phyloP scores from a whole-genome alignment of 2,329 filamentous ascomycete species.

The Aphanoascus verrucosus region DNA sequence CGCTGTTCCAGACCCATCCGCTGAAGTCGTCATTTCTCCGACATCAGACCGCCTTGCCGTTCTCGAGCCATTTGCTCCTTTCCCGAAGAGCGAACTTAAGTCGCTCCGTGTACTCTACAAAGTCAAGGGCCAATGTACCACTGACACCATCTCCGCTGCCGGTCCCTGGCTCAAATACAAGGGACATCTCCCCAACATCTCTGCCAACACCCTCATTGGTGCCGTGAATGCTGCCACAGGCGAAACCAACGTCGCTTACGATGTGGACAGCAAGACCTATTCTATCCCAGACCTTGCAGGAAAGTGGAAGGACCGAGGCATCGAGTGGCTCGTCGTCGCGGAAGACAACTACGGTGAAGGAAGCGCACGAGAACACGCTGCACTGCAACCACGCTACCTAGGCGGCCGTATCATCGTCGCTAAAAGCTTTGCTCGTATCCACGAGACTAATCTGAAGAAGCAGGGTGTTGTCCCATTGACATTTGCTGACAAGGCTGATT shows the following conservation, averaged over 20 bases:
- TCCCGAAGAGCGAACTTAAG: slow-evolving; percentile 63
- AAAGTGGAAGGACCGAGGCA: slow-evolving; percentile 64
- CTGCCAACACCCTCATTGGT: slow-evolving; percentile 91
- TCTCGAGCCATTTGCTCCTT: slow-evolving; percentile 79
- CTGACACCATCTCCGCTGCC: slow-evolving; percentile 94
- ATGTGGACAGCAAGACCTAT: slow-evolving; percentile 61
- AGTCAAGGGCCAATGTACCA: slow-evolving; percentile 95
- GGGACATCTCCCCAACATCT: slow-evolving; percentile 95
- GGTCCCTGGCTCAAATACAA: slow-evolving; percentile 99
- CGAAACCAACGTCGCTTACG: slow-evolving; percentile 87
- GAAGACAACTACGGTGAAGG: slow-evolving; percentile 97
- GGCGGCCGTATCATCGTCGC: slow-evolving; percentile 72
- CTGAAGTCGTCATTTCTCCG: slow-evolving; percentile 68
- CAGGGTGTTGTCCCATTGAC: slow-evolving; percentile 93
- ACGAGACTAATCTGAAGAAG: slow-evolving; percentile 95
- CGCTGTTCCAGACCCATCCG: slow-evolving; percentile 58
- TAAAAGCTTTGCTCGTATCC: slow-evolving; percentile 83
- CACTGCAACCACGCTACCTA: slow-evolving; percentile 80
- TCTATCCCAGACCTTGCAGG: slow-evolving; percentile 81
- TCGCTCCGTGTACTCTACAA: slow-evolving; percentile 85
- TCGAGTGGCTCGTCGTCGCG: slow-evolving; percentile 85
- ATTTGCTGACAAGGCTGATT: slow-evolving; percentile 79
- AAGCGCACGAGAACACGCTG: slow-evolving; percentile 78
- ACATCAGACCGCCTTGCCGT: slow-evolving; percentile 83
- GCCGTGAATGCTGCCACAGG: slow-evolving; percentile 85